phyloP scores from a whole-genome alignment of 345 rosid species.

The Pugionium cornutum region DNA sequence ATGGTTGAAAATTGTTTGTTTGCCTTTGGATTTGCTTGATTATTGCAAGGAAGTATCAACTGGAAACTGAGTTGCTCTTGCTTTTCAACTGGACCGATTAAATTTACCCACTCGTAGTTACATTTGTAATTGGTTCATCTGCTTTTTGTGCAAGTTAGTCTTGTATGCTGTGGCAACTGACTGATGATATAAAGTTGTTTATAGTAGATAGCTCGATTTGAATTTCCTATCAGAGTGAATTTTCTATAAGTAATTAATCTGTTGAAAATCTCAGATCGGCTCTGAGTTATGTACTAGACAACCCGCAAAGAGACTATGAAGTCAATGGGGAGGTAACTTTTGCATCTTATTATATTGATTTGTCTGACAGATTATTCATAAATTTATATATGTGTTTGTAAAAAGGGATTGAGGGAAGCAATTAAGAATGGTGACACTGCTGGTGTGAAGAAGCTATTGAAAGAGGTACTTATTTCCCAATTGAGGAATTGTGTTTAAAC shows the following conservation, averaged over 20 bases:
- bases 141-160: not conserved
- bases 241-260: constrained; percentile 26
- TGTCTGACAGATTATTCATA: not conserved
- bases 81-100: not conserved
- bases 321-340: constrained; percentile 78
- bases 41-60: not conserved
- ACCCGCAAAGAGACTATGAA: constrained; percentile 70
- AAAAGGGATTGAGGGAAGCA: constrained; percentile 91
- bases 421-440: constrained; percentile 83
- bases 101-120: not conserved
- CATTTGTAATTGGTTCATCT: not conserved
- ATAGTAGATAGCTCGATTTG: not conserved
- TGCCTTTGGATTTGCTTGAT: constrained; percentile 1
- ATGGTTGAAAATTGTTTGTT: not conserved
- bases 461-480: constrained; percentile 53
- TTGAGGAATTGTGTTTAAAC: not conserved
- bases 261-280: constrained; percentile 52
- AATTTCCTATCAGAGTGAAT: not conserved
- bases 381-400: constrained; percentile 12
- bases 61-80: not conserved
- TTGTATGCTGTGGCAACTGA: not conserved
- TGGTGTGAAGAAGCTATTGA: constrained; percentile 77
- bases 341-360: not conserved
- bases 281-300: constrained; percentile 56
- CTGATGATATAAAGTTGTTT: not conserved